Conservation (phyloP, 768 basidiomycete species). For the Neoboletus subvelutipes region DNA sequence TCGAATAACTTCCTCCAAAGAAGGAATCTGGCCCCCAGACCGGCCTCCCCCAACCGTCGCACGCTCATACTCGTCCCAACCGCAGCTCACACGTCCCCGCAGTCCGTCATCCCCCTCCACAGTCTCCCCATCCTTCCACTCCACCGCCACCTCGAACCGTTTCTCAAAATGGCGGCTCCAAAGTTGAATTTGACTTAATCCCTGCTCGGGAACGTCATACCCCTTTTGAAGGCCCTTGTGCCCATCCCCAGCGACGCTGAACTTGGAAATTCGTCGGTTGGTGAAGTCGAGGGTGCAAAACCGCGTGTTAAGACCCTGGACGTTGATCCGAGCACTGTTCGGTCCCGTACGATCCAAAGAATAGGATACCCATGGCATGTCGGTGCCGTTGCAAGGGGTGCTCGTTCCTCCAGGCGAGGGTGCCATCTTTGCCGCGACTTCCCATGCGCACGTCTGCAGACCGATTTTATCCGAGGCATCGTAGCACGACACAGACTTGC, state of each 20-base stretch:
- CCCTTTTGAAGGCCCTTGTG: slow-evolving; percentile 40
- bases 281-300: slow-evolving; percentile 62
- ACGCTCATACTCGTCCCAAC: slow-evolving; percentile 69
- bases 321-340: slow-evolving; percentile 45
- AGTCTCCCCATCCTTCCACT: slow-evolving; percentile 38
- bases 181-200: slow-evolving; percentile 44
- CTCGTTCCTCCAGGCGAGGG: slow-evolving; percentile 39
- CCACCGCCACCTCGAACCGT: slow-evolving; percentile 51
- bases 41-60: slow-evolving; percentile 47
- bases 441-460: slow-evolving; percentile 51
- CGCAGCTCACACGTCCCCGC: slow-evolving; percentile 54
- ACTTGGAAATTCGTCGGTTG: slow-evolving; percentile 41
- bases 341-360: slow-evolving; percentile 40
- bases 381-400: neutral
- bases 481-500: slow-evolving; percentile 35
- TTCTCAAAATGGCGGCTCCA: slow-evolving; percentile 64
- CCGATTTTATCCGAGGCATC: slow-evolving; percentile 32
- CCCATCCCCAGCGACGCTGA: slow-evolving; percentile 39
- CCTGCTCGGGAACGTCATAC: slow-evolving; percentile 38
- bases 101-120: slow-evolving; percentile 11
- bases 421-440: slow-evolving; percentile 31
- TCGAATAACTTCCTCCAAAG: slow-evolving; percentile 61
- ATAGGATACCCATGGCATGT: slow-evolving; percentile 44
- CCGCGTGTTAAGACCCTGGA: slow-evolving; percentile 62
- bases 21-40: slow-evolving; percentile 54